Percentiles rank a stretch among this genome's conserved stretches.
phyloP scores from a whole-genome alignment of 495 filamentous ascomycete species.

The Physcia stellaris region DNA sequence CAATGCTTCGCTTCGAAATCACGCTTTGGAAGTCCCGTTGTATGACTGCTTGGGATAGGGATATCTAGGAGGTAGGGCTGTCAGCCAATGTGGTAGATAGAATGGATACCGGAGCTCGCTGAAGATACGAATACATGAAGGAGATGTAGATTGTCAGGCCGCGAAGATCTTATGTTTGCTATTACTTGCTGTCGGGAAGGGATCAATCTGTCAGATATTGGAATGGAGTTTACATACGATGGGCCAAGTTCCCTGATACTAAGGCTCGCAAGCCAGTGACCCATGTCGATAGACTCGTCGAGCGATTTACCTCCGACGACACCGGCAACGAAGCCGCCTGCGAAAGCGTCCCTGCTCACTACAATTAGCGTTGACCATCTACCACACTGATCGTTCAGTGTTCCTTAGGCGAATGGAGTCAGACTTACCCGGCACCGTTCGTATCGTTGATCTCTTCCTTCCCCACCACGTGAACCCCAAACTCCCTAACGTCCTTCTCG shows the following conservation, averaged over 20 bases:
- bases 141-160: too few species aligned
- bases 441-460: constrained; percentile 77
- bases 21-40: constrained; percentile 21
- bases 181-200: too few species aligned
- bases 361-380: neutral
- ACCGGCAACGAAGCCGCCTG: constrained; percentile 83
- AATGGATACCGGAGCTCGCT: too few species aligned
- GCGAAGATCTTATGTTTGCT: too few species aligned
- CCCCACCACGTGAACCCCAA: constrained; percentile 63
- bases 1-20: too few species aligned
- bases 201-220: too few species aligned
- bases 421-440: constrained; percentile 72
- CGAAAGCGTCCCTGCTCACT: constrained; percentile 71
- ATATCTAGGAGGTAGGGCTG: constrained; percentile 36
- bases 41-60: constrained; percentile 78
- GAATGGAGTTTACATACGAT: constrained; percentile 74
- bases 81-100: constrained; percentile 7
- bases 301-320: constrained; percentile 72
- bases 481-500: constrained; percentile 57
- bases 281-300: constrained; percentile 65
- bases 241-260: constrained; percentile 90
- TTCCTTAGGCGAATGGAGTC: neutral
- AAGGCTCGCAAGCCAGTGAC: constrained; percentile 85
- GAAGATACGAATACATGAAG: too few species aligned
- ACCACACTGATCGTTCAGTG: neutral